These are phyloP conservation scores for Pseudozyma flocculosa DNA, from an alignment of 1,284 basidiomycete genomes.

Conservation along the genomic window DNA sequence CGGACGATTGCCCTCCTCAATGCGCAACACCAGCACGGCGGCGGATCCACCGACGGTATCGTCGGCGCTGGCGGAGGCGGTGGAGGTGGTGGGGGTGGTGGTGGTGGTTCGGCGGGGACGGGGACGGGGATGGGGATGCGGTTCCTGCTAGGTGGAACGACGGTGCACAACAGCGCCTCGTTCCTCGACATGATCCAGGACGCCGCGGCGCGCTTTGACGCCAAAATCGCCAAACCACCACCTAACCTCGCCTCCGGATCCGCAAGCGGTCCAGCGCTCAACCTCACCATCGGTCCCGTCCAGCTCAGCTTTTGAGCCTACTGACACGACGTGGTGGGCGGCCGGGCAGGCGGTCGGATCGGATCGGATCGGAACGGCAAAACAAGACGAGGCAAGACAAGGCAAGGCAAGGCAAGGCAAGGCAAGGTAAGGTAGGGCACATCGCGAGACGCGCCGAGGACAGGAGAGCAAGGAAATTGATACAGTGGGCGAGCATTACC, in stretches of 20 bases:
- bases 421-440: no score
- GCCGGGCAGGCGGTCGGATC: no score
- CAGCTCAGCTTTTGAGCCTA: conserved; percentile 30
- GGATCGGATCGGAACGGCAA: no score
- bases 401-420: no score
- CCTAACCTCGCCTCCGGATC: conserved; percentile 12
- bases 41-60: conserved; percentile 11
- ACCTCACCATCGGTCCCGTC: conserved; percentile 48
- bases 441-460: no score
- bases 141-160: conserved; percentile 53
- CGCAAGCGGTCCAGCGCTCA: conserved; percentile 23
- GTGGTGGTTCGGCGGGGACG: no score
- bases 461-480: no score
- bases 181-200: conserved; percentile 54
- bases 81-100: no score
- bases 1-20: conserved; percentile 49
- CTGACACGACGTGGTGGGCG: no score
- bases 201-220: conserved; percentile 45
- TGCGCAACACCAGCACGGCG: conserved; percentile 27
- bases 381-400: no score
- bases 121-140: conserved; percentile 24
- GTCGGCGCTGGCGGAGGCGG: conserved; percentile 18
- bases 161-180: conserved; percentile 44
- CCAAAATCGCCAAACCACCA: conserved; percentile 36
- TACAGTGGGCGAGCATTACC: no score